Base-by-base conservation (phyloP, 2,329 filamentous ascomycete genomes). In the Herpotrichia juniperi region DNA sequence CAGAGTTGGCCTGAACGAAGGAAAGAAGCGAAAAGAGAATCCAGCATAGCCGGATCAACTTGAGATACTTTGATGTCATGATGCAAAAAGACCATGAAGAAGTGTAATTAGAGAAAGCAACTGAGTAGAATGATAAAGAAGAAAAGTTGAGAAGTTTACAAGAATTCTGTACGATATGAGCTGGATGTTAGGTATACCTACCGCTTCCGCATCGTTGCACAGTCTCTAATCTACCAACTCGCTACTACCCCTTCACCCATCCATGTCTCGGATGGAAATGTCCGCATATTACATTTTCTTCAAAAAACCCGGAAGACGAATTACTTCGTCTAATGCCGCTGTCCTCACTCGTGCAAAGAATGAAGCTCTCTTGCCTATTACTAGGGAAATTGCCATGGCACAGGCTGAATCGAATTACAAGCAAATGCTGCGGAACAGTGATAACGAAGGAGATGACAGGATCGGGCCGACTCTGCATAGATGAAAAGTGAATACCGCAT, bases 21-120 rank as follows among this genome's bases (percentile, higher is more conserved):
- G 53, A 37, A 53, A 57, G 30, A 53, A 55, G 11, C 8, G 24
- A 57, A 57, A 16, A 48, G 14, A 57, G 25, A 26, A 59, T 54
- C 61, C 57, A 62, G 56, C 59, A 64, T 57, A 64, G 56, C 57
- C 54, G 54, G 51, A 54, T 48, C 35, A 51, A 31, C 28, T 7
- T 44, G 50, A 45, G 26, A 28, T 43, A 17, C 32, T 28, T 50
- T 32, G 9, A 16, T 42, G 50, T 22, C 58, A 63, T 63, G 6
- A 26, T 56, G 46, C 47, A 37, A 42, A 43, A 51, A 35, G 22
- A n/a, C 48, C 16, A 46, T 51, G 40, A 57, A 42, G 21, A 45
- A 52, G 40, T 17, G 26, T 42, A 31, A 22, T 24, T 46, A 30
- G 26, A 49, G 47, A 55, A 19, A 31, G 25, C 21, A 16, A 42